phyloP scores from a whole-genome alignment of 2,329 filamentous ascomycete species.

The Knufia fluminis region DNA sequence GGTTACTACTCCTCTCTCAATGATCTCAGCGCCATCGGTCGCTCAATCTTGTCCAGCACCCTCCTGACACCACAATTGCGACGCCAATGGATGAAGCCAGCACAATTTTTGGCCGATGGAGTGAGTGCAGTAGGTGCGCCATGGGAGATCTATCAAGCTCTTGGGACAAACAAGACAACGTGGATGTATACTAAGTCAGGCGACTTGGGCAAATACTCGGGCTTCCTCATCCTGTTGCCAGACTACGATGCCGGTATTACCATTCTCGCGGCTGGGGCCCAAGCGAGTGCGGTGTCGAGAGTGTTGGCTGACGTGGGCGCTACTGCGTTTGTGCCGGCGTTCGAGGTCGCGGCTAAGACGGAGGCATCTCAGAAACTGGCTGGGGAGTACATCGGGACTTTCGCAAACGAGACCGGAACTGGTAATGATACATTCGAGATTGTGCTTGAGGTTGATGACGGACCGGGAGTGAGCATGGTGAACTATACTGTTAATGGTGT shows the following conservation, averaged over 20 bases:
- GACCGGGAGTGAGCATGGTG: background rate
- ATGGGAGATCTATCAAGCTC: constrained; percentile 34
- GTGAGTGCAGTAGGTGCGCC: constrained; percentile 31
- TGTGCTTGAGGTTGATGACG: background rate
- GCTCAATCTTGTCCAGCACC: constrained; percentile 27
- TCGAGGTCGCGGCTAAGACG: background rate
- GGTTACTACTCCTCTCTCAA: constrained; percentile 28
- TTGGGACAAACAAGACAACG: constrained; percentile 21
- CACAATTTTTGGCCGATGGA: constrained; percentile 31
- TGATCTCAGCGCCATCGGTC: constrained; percentile 28
- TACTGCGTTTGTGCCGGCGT: background rate
- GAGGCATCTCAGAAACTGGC: background rate
- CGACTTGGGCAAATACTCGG: constrained; percentile 27
- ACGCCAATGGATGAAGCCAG: constrained; percentile 34
- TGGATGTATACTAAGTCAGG: constrained; percentile 30
- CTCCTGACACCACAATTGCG: constrained; percentile 30
- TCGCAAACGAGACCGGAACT: background rate
- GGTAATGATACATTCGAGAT: background rate
- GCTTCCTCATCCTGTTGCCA: constrained; percentile 29
- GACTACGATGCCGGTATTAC: constrained; percentile 30
- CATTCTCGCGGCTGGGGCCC: constrained; percentile 25
- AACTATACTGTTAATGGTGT: constrained; percentile 2
- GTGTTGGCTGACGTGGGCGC: constrained; percentile 1
- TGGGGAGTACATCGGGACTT: constrained; percentile 3
- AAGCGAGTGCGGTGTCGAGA: background rate